Percentiles rank a stretch among this genome's conserved stretches.
Conservation (phyloP, 2,329 filamentous ascomycete genomes). For the Fusarium sterilihyphosum region DNA sequence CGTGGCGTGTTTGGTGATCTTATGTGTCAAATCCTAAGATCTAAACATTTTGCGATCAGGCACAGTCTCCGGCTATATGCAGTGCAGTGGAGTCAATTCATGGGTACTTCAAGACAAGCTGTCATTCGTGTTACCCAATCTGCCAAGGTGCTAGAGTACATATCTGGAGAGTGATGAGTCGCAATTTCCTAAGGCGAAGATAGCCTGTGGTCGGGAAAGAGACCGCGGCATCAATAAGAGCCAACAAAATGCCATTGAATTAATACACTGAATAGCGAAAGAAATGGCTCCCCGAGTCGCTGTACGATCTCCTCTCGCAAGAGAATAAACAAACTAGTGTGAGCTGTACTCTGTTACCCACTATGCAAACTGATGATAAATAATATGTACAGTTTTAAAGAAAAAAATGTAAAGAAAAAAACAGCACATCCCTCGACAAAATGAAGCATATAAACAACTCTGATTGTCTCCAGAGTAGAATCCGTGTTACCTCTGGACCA, state of each 20-base stretch:
- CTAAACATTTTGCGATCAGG: neutral
- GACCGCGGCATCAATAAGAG: neutral
- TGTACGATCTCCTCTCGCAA: neutral
- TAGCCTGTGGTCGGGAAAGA: neutral
- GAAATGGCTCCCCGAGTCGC: neutral
- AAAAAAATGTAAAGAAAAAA: too few relatives aligned
- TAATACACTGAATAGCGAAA: too few relatives aligned
- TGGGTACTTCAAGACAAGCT: neutral
- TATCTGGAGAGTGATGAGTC: neutral
- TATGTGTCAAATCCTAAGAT: neutral
- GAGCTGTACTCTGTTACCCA: too few relatives aligned
- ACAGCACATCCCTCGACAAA: neutral
- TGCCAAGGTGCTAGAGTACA: neutral
- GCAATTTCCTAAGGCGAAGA: fast-evolving
- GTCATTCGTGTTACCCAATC: neutral
- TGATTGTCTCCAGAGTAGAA: too few relatives aligned
- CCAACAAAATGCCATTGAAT: neutral
- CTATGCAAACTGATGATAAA: too few relatives aligned
- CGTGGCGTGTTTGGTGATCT: too few relatives aligned
- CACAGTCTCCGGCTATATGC: neutral
- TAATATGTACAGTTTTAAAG: neutral
- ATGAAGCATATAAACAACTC: neutral
- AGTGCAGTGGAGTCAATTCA: neutral
- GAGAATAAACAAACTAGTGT: neutral
- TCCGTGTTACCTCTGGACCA: neutral